phyloP scores from a whole-genome alignment of 1,284 basidiomycete species.

The Cutaneotrichosporon sp. region DNA sequence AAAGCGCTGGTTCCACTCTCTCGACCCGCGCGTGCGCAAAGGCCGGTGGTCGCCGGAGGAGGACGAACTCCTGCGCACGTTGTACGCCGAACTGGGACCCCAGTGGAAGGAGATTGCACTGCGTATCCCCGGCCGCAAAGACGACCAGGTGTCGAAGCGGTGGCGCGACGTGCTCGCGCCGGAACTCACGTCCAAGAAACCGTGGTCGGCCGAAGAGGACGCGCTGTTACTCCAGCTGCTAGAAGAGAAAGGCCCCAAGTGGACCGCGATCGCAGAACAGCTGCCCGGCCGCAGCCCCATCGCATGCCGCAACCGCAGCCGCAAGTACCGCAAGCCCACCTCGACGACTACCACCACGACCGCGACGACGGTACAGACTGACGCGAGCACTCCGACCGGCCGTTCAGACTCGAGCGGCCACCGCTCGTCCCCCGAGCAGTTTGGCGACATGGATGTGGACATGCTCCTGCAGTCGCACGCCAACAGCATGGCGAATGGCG shows the following conservation, averaged over 20 bases:
- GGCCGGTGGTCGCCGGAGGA: conserved; percentile 24
- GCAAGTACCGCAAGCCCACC: conserved; percentile 7
- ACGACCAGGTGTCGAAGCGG: conserved; percentile 26
- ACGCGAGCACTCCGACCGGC: background rate
- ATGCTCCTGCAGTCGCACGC: background rate
- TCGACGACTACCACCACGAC: background rate
- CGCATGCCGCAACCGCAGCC: conserved; percentile 21
- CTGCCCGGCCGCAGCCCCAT: conserved; percentile 20
- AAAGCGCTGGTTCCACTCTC: conserved; percentile 25
- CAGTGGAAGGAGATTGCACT: conserved; percentile 27
- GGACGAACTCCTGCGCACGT: conserved; percentile 17
- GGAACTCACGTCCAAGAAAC: conserved; percentile 17
- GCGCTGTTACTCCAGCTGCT: conserved; percentile 17
- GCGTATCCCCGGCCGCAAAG: conserved; percentile 24
- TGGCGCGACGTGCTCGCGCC: conserved; percentile 26
- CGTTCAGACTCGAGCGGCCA: background rate
- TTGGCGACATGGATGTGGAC: background rate
- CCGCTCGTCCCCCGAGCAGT: background rate
- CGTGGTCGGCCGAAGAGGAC: conserved; percentile 23
- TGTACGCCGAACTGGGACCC: conserved; percentile 18
- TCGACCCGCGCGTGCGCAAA: conserved; percentile 22
- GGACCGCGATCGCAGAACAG: conserved; percentile 23
- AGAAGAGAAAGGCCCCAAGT: conserved; percentile 20
- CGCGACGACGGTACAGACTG: background rate
- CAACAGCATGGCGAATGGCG: too few species aligned